A percentile compares a stretch with the other conserved stretches of the same genome.
Evolutionary conservation across 176 grass and related monocot species (phyloP).

Genomic region (Thinopyrum elongatum): DNA sequence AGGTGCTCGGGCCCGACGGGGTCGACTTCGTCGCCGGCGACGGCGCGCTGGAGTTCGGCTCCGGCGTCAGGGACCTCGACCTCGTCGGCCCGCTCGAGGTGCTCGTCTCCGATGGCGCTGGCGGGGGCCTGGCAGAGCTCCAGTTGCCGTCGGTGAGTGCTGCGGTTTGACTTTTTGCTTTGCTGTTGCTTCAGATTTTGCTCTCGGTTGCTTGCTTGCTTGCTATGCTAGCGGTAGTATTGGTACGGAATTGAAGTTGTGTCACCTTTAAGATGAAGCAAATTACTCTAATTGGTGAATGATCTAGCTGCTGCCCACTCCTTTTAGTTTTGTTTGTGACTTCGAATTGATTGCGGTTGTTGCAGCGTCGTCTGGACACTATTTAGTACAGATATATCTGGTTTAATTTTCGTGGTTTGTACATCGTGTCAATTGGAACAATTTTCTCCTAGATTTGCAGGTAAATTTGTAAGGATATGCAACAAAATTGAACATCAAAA

Average conservation of each 20-base stretch:
- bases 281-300: neutral
- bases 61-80: constrained; percentile 60
- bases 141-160: constrained; percentile 65
- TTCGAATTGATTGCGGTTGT: neutral
- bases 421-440: neutral
- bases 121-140: constrained; percentile 51
- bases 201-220: constrained; percentile 1
- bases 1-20: constrained; percentile 56
- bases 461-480: neutral
- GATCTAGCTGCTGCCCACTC: neutral
- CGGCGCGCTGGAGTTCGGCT: constrained; percentile 14
- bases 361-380: neutral
- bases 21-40: constrained; percentile 57
- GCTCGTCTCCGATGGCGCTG: constrained; percentile 34
- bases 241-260: neutral
- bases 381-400: neutral
- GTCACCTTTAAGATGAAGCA: neutral
- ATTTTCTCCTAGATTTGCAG: neutral
- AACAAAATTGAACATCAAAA: neutral
- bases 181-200: neutral
- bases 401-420: neutral
- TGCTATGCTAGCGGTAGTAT: neutral
- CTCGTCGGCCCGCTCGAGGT: constrained; percentile 76
- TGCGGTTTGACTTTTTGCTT: constrained; percentile 37
- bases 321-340: neutral